Base-by-base conservation (phyloP, 2,329 filamentous ascomycete species). In the Magnaporthiopsis poae region DNA sequence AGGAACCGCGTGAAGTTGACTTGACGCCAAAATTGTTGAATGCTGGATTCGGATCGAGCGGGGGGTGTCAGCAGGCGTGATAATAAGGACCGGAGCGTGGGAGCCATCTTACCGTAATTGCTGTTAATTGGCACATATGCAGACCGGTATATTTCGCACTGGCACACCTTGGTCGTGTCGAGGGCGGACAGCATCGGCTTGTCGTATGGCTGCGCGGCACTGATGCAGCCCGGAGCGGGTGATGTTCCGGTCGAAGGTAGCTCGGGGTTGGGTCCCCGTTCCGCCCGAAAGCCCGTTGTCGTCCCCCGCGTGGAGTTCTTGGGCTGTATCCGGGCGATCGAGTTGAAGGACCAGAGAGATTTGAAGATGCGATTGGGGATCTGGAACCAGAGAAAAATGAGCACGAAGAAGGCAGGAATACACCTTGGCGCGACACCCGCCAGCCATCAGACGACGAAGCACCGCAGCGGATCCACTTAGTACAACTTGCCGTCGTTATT, bases 151-250 rank as follows among this genome's bases (percentile, higher is more conserved):
- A 82, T 75, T 65, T 86, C 85, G 60, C 77, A 81, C 73, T 84
- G 90, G 76, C 86, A 88, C 15, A 89, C 73, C 29, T 76, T 83
- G 1, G 84, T 74, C 13, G 86, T 78, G n/a, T 88, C 77, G 76
- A 84, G 82, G 70, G 82, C 81, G 59, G 81, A 84, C 46, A 84
- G 69, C n/a, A 87, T 78, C 62, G 84, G 80, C 36, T 86, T 86
- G 62, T 87, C 75, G 68, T 88, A 79, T 27, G 83, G 84, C 73
- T 90, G 90, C 65, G 85, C 79, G 61, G 87, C 87, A 33, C 83
- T 84, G 75, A 86, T 83, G 71, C 11, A 33, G 59, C 52, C 72
- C 70, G 61, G 69, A 73, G 1, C 69, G 67, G 63, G 71, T 60
- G 29, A 69, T 71, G 66, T 76, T 76, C 77, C 79, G 80, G 70